Conservation (phyloP, 1,284 basidiomycete species). For the Trichosporon inkin region DNA sequence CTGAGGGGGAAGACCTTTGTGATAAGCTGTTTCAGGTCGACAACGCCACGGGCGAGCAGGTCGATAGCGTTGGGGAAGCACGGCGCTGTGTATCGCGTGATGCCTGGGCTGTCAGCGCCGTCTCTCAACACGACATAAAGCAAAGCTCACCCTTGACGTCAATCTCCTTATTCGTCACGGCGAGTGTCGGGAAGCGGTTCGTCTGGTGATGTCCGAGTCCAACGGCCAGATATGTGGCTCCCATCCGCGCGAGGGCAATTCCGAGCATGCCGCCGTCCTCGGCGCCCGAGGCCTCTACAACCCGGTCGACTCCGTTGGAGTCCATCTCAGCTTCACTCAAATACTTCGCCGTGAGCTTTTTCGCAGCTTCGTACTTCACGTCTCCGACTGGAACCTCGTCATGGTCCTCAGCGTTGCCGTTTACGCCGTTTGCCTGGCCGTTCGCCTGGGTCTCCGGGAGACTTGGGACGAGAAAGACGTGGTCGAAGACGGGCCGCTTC, state of each 20-base stretch:
- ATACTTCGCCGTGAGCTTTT: slow-evolving; percentile 29
- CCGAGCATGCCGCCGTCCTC: slow-evolving; percentile 61
- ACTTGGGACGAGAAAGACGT: slow-evolving; percentile 36
- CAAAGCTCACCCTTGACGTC: slow-evolving; percentile 61
- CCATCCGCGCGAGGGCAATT: slow-evolving; percentile 61
- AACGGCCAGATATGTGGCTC: slow-evolving; percentile 49
- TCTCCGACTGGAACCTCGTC: slow-evolving; percentile 33
- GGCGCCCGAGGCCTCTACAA: slow-evolving; percentile 60
- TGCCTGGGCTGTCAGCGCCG: slow-evolving; percentile 22
- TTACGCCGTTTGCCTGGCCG: slow-evolving; percentile 29
- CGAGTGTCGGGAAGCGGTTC: slow-evolving; percentile 42
- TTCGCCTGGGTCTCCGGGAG: slow-evolving; percentile 22
- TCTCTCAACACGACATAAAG: not conserved
- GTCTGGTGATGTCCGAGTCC: slow-evolving; percentile 47
- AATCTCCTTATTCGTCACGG: slow-evolving; percentile 63
- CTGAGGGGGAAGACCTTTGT: slow-evolving; percentile 57
- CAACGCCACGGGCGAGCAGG: slow-evolving; percentile 54
- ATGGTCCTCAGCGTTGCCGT: slow-evolving; percentile 21
- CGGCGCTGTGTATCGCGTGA: slow-evolving; percentile 48
- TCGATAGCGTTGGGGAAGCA: slow-evolving; percentile 55
- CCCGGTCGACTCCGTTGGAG: slow-evolving; percentile 57
- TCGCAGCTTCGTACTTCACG: slow-evolving; percentile 42
- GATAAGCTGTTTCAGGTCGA: slow-evolving; percentile 57
- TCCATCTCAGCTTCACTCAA: slow-evolving; percentile 34
- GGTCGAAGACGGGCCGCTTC: slow-evolving; percentile 42